Evolutionary conservation across 441 rosid species (phyloP), one percentile per base, ranked within the genome.

Genomic region (Brassica balearica): DNA sequence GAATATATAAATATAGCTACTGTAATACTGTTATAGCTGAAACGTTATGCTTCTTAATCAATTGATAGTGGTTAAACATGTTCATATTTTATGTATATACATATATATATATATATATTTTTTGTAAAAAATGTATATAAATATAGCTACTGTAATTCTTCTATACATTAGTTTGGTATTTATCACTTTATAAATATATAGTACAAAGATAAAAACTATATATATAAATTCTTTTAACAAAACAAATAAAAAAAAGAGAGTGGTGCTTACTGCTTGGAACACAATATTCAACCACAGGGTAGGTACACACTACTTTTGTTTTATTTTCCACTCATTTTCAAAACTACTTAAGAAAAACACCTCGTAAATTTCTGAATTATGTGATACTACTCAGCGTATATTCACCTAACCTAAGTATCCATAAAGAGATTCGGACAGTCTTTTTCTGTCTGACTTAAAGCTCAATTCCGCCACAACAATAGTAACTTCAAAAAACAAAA

Each of bases 341-440:
- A 68, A 14, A 68, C 0, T n/a, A 14, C 36, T 59, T n/a, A 7
- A 25, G 8, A 0, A 0, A 38, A 62, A 34, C 17, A 14, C 60
- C 48, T 64, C 14, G 70, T 67, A 34, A 68, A 67, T 20, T 32
- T 67, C 25, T 48, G 69, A 67, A 72, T 78, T 72, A 0, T 43
- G 46, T 67, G 69, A 60, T 73, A 11, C 48, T 66, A 60, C n/a
- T 19, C 74, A 73, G 58, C 48, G 69, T 8, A 79, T 58, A 60
- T 61, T 61, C 36, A 61, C 81, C 77, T 41, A 56, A 56, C 23
- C 25, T 58, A 46, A 69, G 34, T 36, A 41, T 53, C 76, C 61
- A 77, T 71, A 79, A 79, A 79, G 78, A 79, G 71, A 79, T 79
- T 73, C 67, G 22, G 77, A 25, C 53, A 1, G 12, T 62, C 75